Conservation (phyloP, 2,329 filamentous ascomycete genomes). For the Microdochium paspali region DNA sequence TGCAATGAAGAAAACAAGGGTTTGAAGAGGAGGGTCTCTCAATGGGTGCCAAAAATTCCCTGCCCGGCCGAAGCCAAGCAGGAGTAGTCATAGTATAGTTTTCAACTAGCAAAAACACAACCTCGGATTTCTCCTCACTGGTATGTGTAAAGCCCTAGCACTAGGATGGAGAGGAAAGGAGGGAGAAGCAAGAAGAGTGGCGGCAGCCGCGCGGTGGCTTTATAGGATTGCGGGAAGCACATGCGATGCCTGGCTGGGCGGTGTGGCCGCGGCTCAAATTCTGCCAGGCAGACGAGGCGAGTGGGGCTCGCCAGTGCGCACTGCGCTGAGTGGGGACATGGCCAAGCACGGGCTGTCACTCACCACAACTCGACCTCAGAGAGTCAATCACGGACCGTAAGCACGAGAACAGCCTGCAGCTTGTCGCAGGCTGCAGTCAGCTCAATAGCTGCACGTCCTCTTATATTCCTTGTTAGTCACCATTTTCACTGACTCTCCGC, state of each 20-base stretch:
- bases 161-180: constrained; percentile 45
- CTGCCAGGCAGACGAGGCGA: background rate
- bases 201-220: constrained; percentile 6
- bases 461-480: too few species aligned
- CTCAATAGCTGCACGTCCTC: too few species aligned
- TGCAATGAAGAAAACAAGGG: constrained; percentile 41
- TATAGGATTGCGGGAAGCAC: background rate
- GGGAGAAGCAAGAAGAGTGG: constrained; percentile 13
- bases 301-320: too few species aligned
- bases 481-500: too few species aligned
- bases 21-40: constrained; percentile 17
- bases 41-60: constrained; percentile 68
- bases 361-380: too few species aligned
- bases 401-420: too few species aligned
- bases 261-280: background rate
- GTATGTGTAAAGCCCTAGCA: constrained; percentile 74
- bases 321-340: too few species aligned
- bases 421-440: too few species aligned
- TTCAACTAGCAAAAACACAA: constrained; percentile 86
- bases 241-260: background rate
- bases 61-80: constrained; percentile 57
- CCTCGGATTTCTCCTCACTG: constrained; percentile 85
- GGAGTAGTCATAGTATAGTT: constrained; percentile 75
- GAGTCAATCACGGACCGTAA: too few species aligned
- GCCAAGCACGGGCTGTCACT: too few species aligned